These are phyloP conservation scores for Pythium periplocum DNA, from an alignment of 352 stramenopile species.

Conservation along the genomic window DNA sequence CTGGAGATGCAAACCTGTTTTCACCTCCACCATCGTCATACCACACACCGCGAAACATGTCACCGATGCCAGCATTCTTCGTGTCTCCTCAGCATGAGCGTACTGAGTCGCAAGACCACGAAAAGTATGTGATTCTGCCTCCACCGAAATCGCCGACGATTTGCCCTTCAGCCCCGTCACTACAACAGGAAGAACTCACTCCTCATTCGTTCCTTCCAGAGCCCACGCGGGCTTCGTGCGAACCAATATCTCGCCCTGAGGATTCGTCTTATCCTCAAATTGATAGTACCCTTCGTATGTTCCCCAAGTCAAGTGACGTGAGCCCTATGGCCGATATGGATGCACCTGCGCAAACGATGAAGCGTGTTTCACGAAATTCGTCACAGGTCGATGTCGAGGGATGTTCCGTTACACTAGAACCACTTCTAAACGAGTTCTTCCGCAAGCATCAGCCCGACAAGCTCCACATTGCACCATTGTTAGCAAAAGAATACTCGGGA, in stretches of 20 bases:
- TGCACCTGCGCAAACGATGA: neutral
- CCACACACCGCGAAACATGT: no score
- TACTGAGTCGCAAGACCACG: no score
- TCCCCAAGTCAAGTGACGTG: neutral
- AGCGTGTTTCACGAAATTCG: constrained; percentile 5
- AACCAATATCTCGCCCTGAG: neutral
- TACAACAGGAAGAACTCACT: no score
- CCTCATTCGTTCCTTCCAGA: no score
- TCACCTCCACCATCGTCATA: constrained; percentile 12
- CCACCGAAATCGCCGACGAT: no score
- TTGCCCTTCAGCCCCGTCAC: no score
- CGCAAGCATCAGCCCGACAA: constrained; percentile 73
- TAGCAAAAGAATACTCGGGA: constrained; percentile 54
- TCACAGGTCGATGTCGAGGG: neutral
- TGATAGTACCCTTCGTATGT: neutral
- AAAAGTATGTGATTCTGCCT: no score
- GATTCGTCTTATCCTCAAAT: neutral
- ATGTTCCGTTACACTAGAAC: constrained; percentile 35
- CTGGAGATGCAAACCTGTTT: neutral
- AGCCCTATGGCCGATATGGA: neutral
- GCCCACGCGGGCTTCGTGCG: no score
- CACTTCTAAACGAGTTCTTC: constrained; percentile 61
- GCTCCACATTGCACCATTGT: constrained; percentile 46
- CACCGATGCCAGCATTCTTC: no score
- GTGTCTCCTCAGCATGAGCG: no score